Conservation (phyloP, 192 early-diverging fungal genomes). For the Tieghemiomyces parasiticus region DNA sequence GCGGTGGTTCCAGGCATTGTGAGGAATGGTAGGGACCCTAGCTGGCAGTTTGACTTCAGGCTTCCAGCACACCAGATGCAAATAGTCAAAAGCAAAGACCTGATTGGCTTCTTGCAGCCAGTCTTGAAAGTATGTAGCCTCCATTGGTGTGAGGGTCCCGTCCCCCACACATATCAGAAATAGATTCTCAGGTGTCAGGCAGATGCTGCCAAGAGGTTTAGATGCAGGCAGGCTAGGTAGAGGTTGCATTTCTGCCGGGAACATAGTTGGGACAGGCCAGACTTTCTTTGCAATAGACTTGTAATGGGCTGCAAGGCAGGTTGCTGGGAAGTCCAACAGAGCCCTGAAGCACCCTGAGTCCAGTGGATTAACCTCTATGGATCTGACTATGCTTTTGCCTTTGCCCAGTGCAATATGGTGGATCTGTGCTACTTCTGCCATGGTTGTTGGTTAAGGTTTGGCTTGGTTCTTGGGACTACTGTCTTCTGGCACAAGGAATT, state of each 20-base stretch:
- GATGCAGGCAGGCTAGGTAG: not conserved
- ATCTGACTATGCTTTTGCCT: no score
- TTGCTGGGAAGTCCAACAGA: no score
- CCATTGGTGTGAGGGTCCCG: not conserved
- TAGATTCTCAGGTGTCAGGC: not conserved
- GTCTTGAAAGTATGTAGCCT: not conserved
- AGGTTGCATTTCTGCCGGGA: not conserved
- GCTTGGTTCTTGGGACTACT: no score
- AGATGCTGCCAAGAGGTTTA: not conserved
- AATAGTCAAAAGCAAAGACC: not conserved
- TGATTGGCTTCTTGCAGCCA: not conserved
- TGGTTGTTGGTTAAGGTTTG: no score
- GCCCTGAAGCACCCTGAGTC: no score
- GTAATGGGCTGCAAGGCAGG: no score
- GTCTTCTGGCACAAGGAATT: no score
- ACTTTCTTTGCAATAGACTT: not conserved
- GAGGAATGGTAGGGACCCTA: constrained; percentile 6
- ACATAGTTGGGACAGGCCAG: not conserved
- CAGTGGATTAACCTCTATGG: no score
- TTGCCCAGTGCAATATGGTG: no score
- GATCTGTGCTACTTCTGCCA: no score
- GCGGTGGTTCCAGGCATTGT: constrained; percentile 3
- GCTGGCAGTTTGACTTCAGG: not conserved
- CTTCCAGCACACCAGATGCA: not conserved
- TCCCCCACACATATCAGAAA: not conserved